These are phyloP conservation scores for Capsicum baccatum DNA, from an alignment of 257 asterid species.

Conservation along the genomic window DNA sequence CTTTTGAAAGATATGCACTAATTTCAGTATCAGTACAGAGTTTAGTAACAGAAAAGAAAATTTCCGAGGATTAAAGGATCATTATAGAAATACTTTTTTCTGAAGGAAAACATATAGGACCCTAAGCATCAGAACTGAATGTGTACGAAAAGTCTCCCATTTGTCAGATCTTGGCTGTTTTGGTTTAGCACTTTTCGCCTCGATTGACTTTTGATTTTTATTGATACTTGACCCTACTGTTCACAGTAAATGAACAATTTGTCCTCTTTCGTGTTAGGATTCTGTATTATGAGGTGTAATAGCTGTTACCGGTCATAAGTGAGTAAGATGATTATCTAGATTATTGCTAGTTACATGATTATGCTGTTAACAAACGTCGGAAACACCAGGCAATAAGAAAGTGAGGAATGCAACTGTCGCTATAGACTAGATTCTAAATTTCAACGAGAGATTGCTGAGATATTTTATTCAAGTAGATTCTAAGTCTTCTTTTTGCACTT, in stretches of 20 bases:
- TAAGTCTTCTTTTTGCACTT: slow-evolving; percentile 1
- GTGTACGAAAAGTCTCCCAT: background rate
- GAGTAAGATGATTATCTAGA: slow-evolving; percentile 5
- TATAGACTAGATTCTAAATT: background rate
- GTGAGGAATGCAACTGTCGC: background rate
- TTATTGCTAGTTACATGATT: background rate
- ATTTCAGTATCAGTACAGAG: background rate
- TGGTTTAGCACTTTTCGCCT: background rate
- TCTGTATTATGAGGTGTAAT: background rate
- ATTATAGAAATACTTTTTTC: background rate
- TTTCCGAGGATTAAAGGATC: slow-evolving; percentile 8
- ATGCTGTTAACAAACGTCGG: background rate
- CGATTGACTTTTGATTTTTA: background rate
- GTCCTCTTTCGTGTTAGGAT: slow-evolving; percentile 9
- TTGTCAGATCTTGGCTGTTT: background rate
- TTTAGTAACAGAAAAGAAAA: background rate
- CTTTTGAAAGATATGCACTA: background rate
- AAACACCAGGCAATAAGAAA: background rate
- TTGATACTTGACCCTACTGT: background rate
- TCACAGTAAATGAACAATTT: background rate
- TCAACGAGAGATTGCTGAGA: background rate
- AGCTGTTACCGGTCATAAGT: background rate
- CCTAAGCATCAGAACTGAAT: slow-evolving; percentile 20
- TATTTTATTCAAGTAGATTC: slow-evolving; percentile 12
- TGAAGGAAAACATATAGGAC: slow-evolving; percentile 7